Percentiles rank a stretch among this genome's conserved stretches.
These are phyloP conservation scores for Fusarium setosum DNA, from an alignment of 2,329 filamentous ascomycete genomes.

Conservation along the genomic window DNA sequence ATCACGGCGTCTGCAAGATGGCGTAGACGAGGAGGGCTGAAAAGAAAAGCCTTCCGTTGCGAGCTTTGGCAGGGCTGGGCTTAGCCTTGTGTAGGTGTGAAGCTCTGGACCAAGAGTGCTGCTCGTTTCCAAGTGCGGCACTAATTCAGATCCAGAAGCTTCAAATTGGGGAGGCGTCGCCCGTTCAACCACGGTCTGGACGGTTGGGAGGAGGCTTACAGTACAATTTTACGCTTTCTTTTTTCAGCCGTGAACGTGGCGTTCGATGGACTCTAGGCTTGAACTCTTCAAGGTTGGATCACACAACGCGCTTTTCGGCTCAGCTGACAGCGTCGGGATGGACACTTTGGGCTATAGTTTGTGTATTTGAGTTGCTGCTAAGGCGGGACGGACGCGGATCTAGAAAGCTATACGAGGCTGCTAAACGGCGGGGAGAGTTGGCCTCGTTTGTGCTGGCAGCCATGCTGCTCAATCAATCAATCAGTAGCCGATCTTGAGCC, in stretches of 20 bases:
- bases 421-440: background rate
- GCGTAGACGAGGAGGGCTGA: conserved; percentile 13
- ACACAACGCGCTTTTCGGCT: no score
- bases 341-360: conserved; percentile 3
- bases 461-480: no score
- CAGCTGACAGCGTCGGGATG: background rate
- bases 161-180: background rate
- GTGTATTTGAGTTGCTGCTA: conserved; percentile 4
- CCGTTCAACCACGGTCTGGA: background rate
- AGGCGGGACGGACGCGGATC: background rate
- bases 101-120: background rate
- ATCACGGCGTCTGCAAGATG: conserved; percentile 6
- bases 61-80: conserved; percentile 15
- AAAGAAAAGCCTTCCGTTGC: background rate
- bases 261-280: background rate
- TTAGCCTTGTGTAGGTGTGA: background rate
- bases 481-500: background rate
- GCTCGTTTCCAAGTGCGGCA: background rate
- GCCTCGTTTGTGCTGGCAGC: no score
- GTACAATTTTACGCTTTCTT: no score
- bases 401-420: conserved; percentile 9
- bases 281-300: background rate
- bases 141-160: conserved; percentile 11
- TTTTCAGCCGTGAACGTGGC: background rate
- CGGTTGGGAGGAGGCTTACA: background rate